Percentiles rank a stretch among this genome's conserved stretches.
phyloP scores from a whole-genome alignment of 2,329 filamentous ascomycete genomes.

The Aspergillus chevalieri region DNA sequence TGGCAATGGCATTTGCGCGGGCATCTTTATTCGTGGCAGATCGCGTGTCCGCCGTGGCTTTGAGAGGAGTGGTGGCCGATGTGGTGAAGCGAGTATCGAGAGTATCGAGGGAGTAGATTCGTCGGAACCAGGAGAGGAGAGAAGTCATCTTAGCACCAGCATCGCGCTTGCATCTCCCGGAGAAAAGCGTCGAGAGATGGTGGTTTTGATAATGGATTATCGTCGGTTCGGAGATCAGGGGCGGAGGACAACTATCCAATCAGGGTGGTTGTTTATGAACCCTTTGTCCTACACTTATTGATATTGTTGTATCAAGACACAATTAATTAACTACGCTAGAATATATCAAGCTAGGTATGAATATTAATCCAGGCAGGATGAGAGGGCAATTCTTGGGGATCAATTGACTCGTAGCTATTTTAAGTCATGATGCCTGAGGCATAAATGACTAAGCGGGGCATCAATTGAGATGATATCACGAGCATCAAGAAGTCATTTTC shows the following conservation, averaged over 20 bases:
- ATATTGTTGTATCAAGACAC: not conserved
- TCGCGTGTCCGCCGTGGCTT: conserved; percentile 50
- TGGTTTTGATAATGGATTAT: conserved; percentile 8
- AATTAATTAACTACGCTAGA: no score
- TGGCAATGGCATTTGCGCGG: conserved; percentile 35
- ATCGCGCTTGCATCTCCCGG: conserved; percentile 17
- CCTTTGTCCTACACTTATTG: not conserved
- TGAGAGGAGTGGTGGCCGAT: conserved; percentile 63
- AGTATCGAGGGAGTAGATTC: conserved; percentile 59
- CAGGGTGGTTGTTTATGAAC: not conserved
- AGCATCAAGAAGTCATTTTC: not conserved
- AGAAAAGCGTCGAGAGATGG: conserved; percentile 8
- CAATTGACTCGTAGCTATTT: no score
- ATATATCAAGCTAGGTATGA: no score
- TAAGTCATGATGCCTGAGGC: not conserved
- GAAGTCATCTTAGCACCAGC: conserved; percentile 38
- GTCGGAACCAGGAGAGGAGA: conserved; percentile 43
- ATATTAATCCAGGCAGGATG: no score
- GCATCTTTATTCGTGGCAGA: conserved; percentile 30
- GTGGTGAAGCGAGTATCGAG: conserved; percentile 68
- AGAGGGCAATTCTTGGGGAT: no score
- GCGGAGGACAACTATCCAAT: conserved; percentile 5
- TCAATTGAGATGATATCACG: not conserved
- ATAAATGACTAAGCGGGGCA: not conserved
- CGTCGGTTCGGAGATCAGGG: conserved; percentile 12